These are phyloP conservation scores for Tetradesmus lagerheimii DNA, from an alignment of 139 green algal genomes.

Conservation along the genomic window DNA sequence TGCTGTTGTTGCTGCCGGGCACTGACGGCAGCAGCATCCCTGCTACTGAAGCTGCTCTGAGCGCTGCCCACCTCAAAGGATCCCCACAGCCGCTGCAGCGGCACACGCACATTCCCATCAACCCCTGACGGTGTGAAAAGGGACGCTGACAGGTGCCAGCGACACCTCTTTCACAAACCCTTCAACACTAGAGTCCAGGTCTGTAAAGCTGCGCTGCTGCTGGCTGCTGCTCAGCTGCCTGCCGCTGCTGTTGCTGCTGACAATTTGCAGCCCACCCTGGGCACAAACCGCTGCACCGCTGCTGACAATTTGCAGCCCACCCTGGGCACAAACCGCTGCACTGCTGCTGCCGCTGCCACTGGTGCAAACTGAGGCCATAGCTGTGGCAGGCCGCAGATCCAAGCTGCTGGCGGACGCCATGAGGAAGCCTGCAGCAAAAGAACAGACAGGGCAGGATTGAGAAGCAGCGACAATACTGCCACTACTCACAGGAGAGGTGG, in stretches of 20 bases:
- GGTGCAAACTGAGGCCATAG: background rate
- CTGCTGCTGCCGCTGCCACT: background rate
- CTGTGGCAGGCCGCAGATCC: background rate
- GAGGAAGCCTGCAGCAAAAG: background rate
- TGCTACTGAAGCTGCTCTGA: background rate
- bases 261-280: background rate
- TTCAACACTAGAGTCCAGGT: constrained; percentile 16
- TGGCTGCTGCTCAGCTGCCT: background rate
- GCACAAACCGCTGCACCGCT: background rate
- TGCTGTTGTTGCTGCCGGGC: background rate
- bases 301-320: background rate
- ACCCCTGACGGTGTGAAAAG: background rate
- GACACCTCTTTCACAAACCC: constrained; percentile 25
- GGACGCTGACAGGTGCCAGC: constrained; percentile 2
- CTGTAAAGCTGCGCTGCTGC: constrained; percentile 24
- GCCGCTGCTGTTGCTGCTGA: background rate
- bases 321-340: background rate
- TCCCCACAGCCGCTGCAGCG: background rate
- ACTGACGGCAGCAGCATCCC: background rate
- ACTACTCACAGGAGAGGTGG: too few relatives aligned
- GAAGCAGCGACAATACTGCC: too few relatives aligned
- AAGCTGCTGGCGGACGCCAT: background rate
- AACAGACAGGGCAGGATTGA: background rate
- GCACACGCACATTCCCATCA: background rate
- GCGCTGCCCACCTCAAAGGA: background rate